Evolutionary conservation across 352 stramenopile genomes (phyloP).

Genomic region (Phytophthora constricta): DNA sequence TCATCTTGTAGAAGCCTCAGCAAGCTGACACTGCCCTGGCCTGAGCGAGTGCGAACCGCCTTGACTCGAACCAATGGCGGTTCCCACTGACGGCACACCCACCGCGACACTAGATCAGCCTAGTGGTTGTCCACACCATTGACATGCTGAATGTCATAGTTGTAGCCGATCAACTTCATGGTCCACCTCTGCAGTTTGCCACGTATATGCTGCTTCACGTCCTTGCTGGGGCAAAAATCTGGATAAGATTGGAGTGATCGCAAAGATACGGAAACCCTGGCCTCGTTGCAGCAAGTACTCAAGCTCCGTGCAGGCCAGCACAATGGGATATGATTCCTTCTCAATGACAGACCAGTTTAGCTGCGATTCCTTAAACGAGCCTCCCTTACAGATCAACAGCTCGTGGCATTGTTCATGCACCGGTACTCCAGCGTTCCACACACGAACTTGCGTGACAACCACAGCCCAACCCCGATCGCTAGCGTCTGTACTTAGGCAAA

Average conservation of each 20-base stretch:
- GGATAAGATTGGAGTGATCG: constrained; percentile 36
- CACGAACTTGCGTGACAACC: not conserved
- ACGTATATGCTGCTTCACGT: constrained; percentile 21
- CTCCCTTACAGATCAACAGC: constrained; percentile 18
- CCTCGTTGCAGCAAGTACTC: constrained; percentile 16
- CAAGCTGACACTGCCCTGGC: not conserved
- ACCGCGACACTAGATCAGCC: constrained; percentile 9
- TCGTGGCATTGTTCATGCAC: constrained; percentile 4
- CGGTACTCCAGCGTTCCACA: not conserved
- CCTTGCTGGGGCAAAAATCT: constrained; percentile 16
- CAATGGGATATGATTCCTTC: constrained; percentile 26
- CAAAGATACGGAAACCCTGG: constrained; percentile 20
- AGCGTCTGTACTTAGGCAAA: not conserved
- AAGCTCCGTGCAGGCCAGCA: constrained; percentile 11
- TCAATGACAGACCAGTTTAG: constrained; percentile 23
- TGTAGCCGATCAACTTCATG: not conserved
- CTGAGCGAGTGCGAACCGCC: not conserved
- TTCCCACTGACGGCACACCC: not conserved
- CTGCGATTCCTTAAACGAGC: constrained; percentile 10
- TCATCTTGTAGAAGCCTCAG: not conserved
- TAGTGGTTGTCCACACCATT: constrained; percentile 1
- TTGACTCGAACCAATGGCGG: not conserved
- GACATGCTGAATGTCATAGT: constrained; percentile 24
- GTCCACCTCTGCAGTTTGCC: constrained; percentile 30
- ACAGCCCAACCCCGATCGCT: not conserved